phyloP scores from a whole-genome alignment of 2,329 filamentous ascomycete genomes.

The Sporothrix luriei region DNA sequence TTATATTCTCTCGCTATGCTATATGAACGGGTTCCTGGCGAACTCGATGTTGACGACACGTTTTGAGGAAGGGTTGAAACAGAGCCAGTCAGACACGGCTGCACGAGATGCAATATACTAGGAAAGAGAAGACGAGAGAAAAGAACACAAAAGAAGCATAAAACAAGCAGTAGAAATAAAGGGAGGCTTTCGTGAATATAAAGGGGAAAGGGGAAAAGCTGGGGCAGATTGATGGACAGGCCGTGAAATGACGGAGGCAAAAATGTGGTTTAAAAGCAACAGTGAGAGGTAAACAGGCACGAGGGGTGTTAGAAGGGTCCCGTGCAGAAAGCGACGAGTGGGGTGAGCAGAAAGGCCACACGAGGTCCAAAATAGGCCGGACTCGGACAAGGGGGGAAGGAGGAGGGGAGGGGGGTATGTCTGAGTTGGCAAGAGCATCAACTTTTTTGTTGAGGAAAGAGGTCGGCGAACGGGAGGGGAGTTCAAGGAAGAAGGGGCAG shows the following conservation, averaged over 20 bases:
- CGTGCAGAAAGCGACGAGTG: constrained; percentile 28
- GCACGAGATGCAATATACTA: not conserved
- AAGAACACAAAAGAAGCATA: constrained; percentile 9
- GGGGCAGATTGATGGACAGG: not conserved
- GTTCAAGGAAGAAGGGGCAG: not conserved
- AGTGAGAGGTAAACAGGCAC: not conserved
- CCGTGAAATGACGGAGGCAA: constrained; percentile 20
- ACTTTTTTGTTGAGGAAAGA: constrained; percentile 21
- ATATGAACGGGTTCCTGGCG: constrained; percentile 23
- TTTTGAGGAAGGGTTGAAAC: constrained; percentile 20
- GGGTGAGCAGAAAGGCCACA: constrained; percentile 28
- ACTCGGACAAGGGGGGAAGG: constrained; percentile 27
- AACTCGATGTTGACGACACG: not conserved
- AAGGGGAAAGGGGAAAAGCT: constrained; percentile 1
- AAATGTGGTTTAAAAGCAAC: constrained; percentile 20
- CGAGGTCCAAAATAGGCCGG: constrained; percentile 24
- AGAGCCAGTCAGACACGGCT: constrained; percentile 3
- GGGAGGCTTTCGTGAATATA: not conserved
- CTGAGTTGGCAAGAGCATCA: constrained; percentile 23
- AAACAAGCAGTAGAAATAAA: constrained; percentile 17
- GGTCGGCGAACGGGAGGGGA: not conserved
- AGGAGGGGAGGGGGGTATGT: constrained; percentile 21
- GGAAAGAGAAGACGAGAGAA: not conserved
- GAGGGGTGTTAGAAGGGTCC: constrained; percentile 27
- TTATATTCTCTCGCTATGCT: constrained; percentile 35